These are phyloP conservation scores for Cladophialophora exuberans DNA, from an alignment of 2,329 filamentous ascomycete species.

Conservation along the genomic window DNA sequence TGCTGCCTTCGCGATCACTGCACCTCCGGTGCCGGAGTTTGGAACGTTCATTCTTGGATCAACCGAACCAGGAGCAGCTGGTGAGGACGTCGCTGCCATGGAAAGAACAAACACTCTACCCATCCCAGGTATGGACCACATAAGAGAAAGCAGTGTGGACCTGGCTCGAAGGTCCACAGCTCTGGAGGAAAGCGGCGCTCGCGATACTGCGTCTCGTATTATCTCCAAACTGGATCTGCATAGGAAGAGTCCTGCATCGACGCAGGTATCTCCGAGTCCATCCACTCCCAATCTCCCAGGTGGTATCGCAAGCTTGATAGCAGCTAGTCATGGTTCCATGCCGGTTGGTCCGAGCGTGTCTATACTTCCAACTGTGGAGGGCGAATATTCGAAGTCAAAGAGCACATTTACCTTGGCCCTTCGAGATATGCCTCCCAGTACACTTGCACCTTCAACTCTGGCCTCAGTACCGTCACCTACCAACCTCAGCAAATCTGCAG, in stretches of 20 bases:
- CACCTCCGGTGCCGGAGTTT: constrained; percentile 86
- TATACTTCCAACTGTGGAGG: constrained; percentile 40
- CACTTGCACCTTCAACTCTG: constrained; percentile 78
- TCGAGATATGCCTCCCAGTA: constrained; percentile 59
- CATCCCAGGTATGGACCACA: constrained; percentile 64
- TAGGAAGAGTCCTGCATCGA: constrained; percentile 69
- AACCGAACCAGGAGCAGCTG: constrained; percentile 52
- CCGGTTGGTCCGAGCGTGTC: constrained; percentile 61
- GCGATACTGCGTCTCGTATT: constrained; percentile 82
- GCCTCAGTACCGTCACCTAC: constrained; percentile 83
- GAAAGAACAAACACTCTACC: constrained; percentile 70
- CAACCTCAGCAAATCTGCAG: constrained; percentile 81
- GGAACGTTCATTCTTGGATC: constrained; percentile 77
- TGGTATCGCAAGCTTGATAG: constrained; percentile 84
- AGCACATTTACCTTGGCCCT: constrained; percentile 37
- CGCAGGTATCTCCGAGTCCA: constrained; percentile 46
- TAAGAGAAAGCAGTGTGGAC: constrained; percentile 73
- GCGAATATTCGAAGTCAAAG: constrained; percentile 41
- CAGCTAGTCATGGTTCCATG: constrained; percentile 77
- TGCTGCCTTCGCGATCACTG: constrained; percentile 89
- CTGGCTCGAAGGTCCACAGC: constrained; percentile 60
- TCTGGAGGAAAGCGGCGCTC: constrained; percentile 70
- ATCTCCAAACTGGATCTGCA: constrained; percentile 93
- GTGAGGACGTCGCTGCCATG: constrained; percentile 52
- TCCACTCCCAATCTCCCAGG: constrained; percentile 44